A percentile compares a stretch with the other conserved stretches of the same genome.
Conservation (phyloP, 495 filamentous ascomycete genomes). For the Lasiosphaeriaceae sp. region DNA sequence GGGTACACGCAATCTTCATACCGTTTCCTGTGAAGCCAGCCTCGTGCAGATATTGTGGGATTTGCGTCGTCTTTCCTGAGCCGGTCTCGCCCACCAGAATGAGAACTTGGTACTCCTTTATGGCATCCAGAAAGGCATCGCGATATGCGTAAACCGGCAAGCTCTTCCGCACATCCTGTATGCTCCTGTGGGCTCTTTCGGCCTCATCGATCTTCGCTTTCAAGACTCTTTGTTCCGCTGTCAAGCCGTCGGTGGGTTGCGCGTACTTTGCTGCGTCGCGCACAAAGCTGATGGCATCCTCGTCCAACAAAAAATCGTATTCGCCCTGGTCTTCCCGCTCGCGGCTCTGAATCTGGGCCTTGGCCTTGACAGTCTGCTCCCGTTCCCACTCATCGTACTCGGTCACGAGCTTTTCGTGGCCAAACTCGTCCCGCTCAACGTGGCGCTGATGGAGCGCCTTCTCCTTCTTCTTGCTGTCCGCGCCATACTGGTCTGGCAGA, state of each 20-base stretch:
- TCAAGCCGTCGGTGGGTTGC: constrained; percentile 52
- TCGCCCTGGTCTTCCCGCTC: constrained; percentile 80
- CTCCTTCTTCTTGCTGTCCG: constrained; percentile 84
- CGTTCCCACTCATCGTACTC: constrained; percentile 96
- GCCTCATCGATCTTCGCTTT: constrained; percentile 79
- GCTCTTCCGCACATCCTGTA: constrained; percentile 88
- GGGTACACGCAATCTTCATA: constrained; percentile 69
- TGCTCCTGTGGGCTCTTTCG: constrained; percentile 77
- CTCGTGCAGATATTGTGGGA: constrained; percentile 85
- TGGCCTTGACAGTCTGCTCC: constrained; percentile 86
- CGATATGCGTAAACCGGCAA: constrained; percentile 85
- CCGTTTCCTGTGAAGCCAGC: constrained; percentile 83
- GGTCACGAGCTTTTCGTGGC: constrained; percentile 85
- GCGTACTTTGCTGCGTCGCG: constrained; percentile 66
- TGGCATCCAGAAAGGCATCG: constrained; percentile 65
- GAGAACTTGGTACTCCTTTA: constrained; percentile 72
- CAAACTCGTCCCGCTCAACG: constrained; percentile 81
- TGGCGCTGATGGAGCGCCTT: constrained; percentile 88
- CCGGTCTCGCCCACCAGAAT: constrained; percentile 89
- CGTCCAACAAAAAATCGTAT: constrained; percentile 93
- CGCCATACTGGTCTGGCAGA: constrained; percentile 92
- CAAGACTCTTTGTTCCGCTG: constrained; percentile 72
- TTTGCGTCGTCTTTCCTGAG: constrained; percentile 84
- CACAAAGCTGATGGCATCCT: constrained; percentile 82
- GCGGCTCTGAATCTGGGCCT: constrained; percentile 71